Evolutionary conservation across 345 rosid genomes (phyloP).

Genomic region (Linum usitatissimum): DNA sequence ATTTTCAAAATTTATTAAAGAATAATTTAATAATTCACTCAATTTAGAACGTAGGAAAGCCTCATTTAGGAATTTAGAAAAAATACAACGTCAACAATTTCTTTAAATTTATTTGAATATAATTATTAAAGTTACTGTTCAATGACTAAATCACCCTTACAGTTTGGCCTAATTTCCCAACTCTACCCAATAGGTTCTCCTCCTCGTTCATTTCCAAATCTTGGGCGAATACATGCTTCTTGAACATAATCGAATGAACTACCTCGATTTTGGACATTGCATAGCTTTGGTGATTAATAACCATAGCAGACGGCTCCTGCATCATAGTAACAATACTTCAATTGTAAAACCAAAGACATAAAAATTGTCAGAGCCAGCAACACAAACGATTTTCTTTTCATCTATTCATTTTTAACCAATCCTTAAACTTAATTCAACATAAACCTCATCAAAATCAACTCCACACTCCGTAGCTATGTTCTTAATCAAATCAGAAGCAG

Average conservation of each 20-base stretch:
- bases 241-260: conserved; percentile 11
- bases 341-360: neutral
- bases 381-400: neutral
- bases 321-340: conserved; percentile 2
- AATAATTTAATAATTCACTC: too few species aligned
- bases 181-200: too few species aligned
- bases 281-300: conserved; percentile 47
- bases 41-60: too few species aligned
- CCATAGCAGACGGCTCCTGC: conserved; percentile 53
- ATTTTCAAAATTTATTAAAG: too few species aligned
- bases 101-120: too few species aligned
- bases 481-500: conserved; percentile 48
- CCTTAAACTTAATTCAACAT: conserved; percentile 10
- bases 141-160: too few species aligned
- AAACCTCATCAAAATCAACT: conserved; percentile 62
- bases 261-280: conserved; percentile 44
- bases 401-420: neutral
- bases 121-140: too few species aligned
- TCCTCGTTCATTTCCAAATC: too few species aligned
- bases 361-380: neutral
- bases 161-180: too few species aligned
- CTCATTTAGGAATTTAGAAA: too few species aligned
- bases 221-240: too few species aligned
- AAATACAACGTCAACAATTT: too few species aligned
- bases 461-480: conserved; percentile 56